Base-by-base conservation (phyloP, 768 basidiomycete species). In the Boletus sensibilis region DNA sequence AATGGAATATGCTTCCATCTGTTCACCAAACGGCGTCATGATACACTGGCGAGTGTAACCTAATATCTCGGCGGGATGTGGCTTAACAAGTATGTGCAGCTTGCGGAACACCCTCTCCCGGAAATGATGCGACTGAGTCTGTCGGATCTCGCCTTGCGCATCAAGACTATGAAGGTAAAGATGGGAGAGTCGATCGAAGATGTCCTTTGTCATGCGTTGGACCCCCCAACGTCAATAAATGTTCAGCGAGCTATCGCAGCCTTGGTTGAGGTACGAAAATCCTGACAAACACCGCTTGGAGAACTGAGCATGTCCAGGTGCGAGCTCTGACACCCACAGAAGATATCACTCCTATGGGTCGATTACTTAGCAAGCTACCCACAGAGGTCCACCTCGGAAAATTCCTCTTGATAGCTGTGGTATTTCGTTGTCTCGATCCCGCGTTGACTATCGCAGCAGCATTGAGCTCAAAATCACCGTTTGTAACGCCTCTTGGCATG, bases 381-480 rank as follows among this genome's bases (percentile, higher is more conserved):
- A 92, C 94, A 44, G 96, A 99, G 67, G 95, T 98, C 16, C 93
- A 98, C 68, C 82, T 97, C 4, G 95, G 94, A 38, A 97, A 98
- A 75, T 90, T 98, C 68, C 78, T 98, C 16, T 77, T 98, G 40
- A 83, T 86, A 25, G 88, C 94, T 6, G 86, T 88, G 2, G 69
- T 94, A 38, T 91, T 98, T 70, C 83, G 85, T 43, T 98, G 96
- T 68, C 75, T 98, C 58, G 96, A 98, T 72, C 92, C 95, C 2
- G 96, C 94, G n/a, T 78, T 99, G 47, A 97, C 96, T 6, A 94
- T 99, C 56, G 94, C 93, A 16, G 96, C 96, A 7, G 84, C 91
- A 1, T 75, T 98, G 40, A 95, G 91, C 67, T 88, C 92, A 1
- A 98, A 98, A 70, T 92, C 91, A 2, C 96, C 95, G 0, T 99